Percentiles rank a stretch among this genome's conserved stretches.
These are phyloP conservation scores for Linum usitatissimum DNA, from an alignment of 345 rosid species.

Conservation along the genomic window DNA sequence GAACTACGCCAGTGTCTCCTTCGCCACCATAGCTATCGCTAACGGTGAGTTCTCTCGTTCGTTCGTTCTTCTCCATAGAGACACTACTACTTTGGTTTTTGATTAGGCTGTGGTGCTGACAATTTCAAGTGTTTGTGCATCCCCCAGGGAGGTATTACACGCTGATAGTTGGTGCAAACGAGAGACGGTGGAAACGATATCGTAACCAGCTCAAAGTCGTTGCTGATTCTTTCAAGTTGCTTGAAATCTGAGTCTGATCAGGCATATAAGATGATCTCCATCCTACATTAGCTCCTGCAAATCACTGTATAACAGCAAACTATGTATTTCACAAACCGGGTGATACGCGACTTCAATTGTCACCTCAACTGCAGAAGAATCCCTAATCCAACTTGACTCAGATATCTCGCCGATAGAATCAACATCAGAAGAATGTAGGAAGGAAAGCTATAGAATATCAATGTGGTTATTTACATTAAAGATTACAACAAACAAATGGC, in stretches of 20 bases:
- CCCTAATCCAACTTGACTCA: no score
- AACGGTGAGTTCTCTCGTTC: conserved; percentile 38
- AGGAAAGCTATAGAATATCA: conserved; percentile 8
- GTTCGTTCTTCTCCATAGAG: neutral
- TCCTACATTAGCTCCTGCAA: no score
- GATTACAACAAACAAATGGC: conserved; percentile 29
- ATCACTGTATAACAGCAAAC: no score
- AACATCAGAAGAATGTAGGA: neutral
- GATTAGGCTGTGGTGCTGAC: neutral
- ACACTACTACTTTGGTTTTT: no score
- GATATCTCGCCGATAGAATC: neutral
- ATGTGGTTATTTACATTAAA: conserved; percentile 28
- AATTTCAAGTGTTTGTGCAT: no score
- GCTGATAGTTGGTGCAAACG: conserved; percentile 57
- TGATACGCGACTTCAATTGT: no score
- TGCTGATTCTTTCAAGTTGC: conserved; percentile 63
- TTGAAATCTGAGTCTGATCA: conserved; percentile 32
- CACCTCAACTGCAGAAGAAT: no score
- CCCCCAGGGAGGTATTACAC: conserved; percentile 61
- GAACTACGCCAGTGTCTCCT: conserved; percentile 50
- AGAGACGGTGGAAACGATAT: conserved; percentile 56
- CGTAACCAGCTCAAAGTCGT: conserved; percentile 61
- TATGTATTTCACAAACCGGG: no score
- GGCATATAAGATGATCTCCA: no score
- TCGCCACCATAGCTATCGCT: conserved; percentile 66